These are phyloP conservation scores for Nakataea oryzae DNA, from an alignment of 2,329 filamentous ascomycete genomes.

Conservation along the genomic window DNA sequence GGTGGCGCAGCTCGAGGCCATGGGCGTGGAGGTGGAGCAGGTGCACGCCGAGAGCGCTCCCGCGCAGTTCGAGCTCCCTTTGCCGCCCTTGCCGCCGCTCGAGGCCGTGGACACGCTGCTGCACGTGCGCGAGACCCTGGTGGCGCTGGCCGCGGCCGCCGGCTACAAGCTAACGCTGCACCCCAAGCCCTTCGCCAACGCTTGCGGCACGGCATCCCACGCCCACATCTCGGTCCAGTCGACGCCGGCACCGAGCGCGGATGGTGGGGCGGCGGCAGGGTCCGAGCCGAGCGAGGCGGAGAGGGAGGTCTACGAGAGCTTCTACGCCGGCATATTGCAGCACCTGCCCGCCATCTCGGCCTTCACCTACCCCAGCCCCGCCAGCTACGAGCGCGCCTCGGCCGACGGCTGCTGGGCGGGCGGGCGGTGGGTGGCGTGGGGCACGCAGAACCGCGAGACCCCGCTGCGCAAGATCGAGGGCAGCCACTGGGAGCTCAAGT, in stretches of 20 bases:
- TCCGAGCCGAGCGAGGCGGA: conserved; percentile 23
- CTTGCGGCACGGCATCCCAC: conserved; percentile 57
- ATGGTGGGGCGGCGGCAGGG: background rate
- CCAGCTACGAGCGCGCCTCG: conserved; percentile 56
- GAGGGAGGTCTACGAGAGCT: conserved; percentile 42
- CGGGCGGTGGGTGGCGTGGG: conserved; percentile 72
- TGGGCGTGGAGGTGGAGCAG: conserved; percentile 59
- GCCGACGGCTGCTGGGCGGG: conserved; percentile 64
- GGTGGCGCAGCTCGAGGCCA: conserved; percentile 43
- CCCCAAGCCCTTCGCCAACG: conserved; percentile 52
- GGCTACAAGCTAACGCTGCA: conserved; percentile 61
- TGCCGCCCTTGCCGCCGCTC: conserved; percentile 52
- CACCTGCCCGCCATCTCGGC: conserved; percentile 59
- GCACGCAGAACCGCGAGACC: conserved; percentile 68
- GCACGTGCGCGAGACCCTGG: conserved; percentile 60
- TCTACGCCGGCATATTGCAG: conserved; percentile 61
- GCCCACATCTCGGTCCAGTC: conserved; percentile 53
- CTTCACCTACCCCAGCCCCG: conserved; percentile 54
- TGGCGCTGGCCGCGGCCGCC: conserved; percentile 49
- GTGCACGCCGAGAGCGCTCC: conserved; percentile 64
- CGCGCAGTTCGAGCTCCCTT: conserved; percentile 69
- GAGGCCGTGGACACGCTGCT: conserved; percentile 62
- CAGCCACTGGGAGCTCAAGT: conserved; percentile 70
- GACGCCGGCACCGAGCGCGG: too few species aligned
- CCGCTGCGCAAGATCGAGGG: conserved; percentile 57